Conservation (phyloP, 1,284 basidiomycete species). For the Ustilago crameri region DNA sequence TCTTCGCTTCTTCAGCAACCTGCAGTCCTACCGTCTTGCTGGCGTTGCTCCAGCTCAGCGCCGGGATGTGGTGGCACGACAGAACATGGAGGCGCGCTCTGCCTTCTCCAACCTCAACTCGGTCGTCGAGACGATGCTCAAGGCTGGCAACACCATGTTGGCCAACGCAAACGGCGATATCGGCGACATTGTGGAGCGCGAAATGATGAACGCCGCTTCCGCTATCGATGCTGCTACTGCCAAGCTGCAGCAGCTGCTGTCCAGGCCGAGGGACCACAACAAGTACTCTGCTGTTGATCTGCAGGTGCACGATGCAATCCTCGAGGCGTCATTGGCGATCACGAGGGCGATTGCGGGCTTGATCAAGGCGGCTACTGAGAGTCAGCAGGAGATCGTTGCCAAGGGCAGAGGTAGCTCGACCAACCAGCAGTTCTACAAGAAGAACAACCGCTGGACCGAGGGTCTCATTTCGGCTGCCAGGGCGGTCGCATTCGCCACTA, state of each 20-base stretch:
- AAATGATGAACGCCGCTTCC: conserved; percentile 91
- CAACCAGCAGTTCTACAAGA: conserved; percentile 96
- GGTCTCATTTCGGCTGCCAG: conserved; percentile 98
- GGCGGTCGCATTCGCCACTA: conserved; percentile 97
- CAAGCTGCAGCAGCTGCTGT: conserved; percentile 88
- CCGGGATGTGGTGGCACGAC: conserved; percentile 87
- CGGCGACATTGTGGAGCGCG: conserved; percentile 93
- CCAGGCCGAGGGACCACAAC: conserved; percentile 83
- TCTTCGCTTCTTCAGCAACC: conserved; percentile 90
- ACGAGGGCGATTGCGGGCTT: conserved; percentile 93
- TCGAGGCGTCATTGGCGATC: conserved; percentile 91
- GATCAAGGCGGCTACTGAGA: conserved; percentile 95
- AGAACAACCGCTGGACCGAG: conserved; percentile 99
- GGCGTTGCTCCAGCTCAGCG: conserved; percentile 74
- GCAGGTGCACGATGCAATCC: conserved; percentile 97
- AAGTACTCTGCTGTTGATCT: conserved; percentile 90
- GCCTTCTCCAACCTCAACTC: conserved; percentile 87
- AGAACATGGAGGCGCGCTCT: conserved; percentile 84
- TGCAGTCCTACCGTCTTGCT: conserved; percentile 90
- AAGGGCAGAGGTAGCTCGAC: conserved; percentile 91
- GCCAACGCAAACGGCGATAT: conserved; percentile 89
- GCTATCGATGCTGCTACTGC: conserved; percentile 94
- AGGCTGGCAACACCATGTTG: conserved; percentile 82
- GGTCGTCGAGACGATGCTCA: conserved; percentile 84
- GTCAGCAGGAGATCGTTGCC: conserved; percentile 96